Conservation (phyloP, 768 basidiomycete genomes). For the Suillus clintonianus region DNA sequence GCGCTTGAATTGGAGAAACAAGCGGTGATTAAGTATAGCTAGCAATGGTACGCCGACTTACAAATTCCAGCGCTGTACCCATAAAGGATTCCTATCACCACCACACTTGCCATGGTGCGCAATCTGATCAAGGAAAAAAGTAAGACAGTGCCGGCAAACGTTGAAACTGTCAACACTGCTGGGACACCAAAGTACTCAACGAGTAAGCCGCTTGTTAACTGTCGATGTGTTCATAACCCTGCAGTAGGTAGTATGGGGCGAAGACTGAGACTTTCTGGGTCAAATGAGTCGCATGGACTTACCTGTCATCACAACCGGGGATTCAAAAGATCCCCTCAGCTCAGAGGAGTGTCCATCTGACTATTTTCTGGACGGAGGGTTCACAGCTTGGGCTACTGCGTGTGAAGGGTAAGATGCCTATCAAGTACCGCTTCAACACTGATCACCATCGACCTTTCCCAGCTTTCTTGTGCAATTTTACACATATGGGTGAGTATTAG, state of each 20-base stretch:
- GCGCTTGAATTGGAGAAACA: conserved; percentile 33
- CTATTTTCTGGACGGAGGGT: conserved; percentile 30
- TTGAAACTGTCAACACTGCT: conserved; percentile 36
- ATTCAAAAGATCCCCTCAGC: background rate
- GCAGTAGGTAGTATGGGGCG: too few relatives aligned
- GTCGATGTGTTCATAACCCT: conserved; percentile 61
- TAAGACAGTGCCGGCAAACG: conserved; percentile 38
- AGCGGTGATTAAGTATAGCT: background rate
- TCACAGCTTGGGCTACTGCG: conserved; percentile 31
- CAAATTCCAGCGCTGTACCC: conserved; percentile 56
- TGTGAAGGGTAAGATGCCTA: conserved; percentile 27
- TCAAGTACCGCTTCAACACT: background rate
- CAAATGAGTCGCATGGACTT: background rate
- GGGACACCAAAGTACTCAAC: conserved; percentile 45
- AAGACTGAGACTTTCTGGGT: too few relatives aligned
- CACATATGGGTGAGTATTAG: conserved; percentile 32
- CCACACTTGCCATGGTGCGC: conserved; percentile 38
- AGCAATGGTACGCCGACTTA: conserved; percentile 17
- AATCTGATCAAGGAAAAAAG: conserved; percentile 52
- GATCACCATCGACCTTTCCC: background rate
- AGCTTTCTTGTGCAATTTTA: conserved; percentile 43
- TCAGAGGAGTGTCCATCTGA: background rate
- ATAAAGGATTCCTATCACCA: conserved; percentile 46
- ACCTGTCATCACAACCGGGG: background rate
- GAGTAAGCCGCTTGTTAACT: conserved; percentile 49